These are phyloP conservation scores for Kuraishia piskuri DNA, from an alignment of 805 yeast species.

Conservation along the genomic window DNA sequence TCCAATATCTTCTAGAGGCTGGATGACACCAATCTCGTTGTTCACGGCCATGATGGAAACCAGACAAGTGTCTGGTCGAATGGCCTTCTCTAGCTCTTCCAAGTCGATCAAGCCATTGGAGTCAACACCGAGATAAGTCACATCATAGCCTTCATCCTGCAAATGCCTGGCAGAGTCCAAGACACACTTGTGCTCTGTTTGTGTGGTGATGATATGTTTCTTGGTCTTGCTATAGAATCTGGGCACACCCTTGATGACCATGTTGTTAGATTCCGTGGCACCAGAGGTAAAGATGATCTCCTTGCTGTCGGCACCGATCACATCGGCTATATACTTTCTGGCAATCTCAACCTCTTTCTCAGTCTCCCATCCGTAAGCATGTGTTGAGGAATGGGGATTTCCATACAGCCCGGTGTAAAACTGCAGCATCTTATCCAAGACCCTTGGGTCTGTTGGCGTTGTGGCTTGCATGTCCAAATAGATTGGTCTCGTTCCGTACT, in stretches of 20 bases:
- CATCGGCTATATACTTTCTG: slow-evolving; percentile 69
- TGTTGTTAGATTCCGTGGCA: slow-evolving; percentile 95
- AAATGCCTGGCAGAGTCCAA: slow-evolving; percentile 89
- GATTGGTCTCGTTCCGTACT: slow-evolving; percentile 74
- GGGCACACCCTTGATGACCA: slow-evolving; percentile 93
- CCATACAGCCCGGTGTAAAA: slow-evolving; percentile 92
- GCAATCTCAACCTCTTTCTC: slow-evolving; percentile 87
- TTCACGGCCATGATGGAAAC: slow-evolving; percentile 96
- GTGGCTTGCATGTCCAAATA: slow-evolving; percentile 98
- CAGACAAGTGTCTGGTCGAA: slow-evolving; percentile 83
- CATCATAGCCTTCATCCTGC: slow-evolving; percentile 95
- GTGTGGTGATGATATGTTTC: slow-evolving; percentile 90
- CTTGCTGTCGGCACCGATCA: slow-evolving; percentile 90
- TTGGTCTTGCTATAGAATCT: slow-evolving; percentile 85
- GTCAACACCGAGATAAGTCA: slow-evolving; percentile 83
- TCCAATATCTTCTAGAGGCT: slow-evolving; percentile 93
- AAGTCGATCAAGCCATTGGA: slow-evolving; percentile 72
- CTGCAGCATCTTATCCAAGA: slow-evolving; percentile 76
- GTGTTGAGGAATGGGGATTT: slow-evolving; percentile 96
- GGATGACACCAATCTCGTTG: slow-evolving; percentile 96
- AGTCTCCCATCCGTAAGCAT: slow-evolving; percentile 98
- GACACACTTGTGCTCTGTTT: slow-evolving; percentile 99
- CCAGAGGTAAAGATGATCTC: slow-evolving; percentile 97
- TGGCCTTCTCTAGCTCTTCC: slow-evolving; percentile 71
- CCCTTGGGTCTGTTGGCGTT: slow-evolving; percentile 96